These are phyloP conservation scores for Spinacia oleracea DNA, from an alignment of 179 eudicot genomes.

Conservation along the genomic window DNA sequence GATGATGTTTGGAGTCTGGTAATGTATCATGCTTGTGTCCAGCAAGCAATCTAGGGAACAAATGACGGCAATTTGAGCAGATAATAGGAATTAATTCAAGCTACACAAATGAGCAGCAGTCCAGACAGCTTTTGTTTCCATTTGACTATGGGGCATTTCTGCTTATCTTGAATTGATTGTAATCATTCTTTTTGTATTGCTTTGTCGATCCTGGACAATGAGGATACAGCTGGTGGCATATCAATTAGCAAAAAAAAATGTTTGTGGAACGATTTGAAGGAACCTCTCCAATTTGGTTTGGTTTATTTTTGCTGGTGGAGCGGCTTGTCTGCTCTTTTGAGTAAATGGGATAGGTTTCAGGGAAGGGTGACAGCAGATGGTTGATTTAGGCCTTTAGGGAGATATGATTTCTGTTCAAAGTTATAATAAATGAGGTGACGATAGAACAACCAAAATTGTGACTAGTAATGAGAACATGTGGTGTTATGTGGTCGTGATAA, in stretches of 20 bases:
- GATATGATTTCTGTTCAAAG: background rate
- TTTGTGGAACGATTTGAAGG: background rate
- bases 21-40: background rate
- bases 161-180: background rate
- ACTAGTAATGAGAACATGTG: background rate
- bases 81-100: background rate
- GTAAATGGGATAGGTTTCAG: background rate
- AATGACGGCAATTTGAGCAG: background rate
- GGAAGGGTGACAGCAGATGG: background rate
- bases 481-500: background rate
- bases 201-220: background rate
- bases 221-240: background rate
- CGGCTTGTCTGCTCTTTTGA: background rate
- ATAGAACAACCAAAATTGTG: background rate
- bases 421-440: background rate
- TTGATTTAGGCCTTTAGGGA: background rate
- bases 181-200: background rate
- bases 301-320: background rate
- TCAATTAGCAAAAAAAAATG: background rate
- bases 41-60: background rate
- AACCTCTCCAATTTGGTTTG: background rate
- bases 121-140: background rate
- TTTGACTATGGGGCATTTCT: background rate
- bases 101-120: background rate
- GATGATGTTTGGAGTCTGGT: background rate